These are phyloP conservation scores for Combretum micranthum DNA, from an alignment of 345 rosid species.

Conservation along the genomic window DNA sequence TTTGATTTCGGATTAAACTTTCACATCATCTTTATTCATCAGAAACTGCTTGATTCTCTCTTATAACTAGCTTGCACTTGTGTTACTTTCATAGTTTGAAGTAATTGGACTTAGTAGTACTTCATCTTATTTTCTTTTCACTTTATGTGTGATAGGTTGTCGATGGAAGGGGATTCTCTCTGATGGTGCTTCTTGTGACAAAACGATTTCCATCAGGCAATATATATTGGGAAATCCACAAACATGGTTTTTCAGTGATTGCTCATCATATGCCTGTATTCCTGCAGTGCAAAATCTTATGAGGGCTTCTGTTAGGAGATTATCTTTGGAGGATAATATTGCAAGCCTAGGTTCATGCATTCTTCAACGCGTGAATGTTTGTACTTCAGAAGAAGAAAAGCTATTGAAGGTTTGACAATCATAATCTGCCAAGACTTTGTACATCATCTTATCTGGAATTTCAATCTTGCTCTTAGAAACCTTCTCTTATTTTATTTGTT, in stretches of 20 bases:
- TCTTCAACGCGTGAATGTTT: slow-evolving; percentile 13
- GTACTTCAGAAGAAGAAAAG: slow-evolving; percentile 34
- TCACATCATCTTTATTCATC: too few species aligned
- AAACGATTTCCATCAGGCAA: slow-evolving; percentile 48
- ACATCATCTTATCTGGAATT: too few species aligned
- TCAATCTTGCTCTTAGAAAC: background rate
- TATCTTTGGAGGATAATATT: slow-evolving; percentile 35
- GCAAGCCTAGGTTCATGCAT: slow-evolving; percentile 48
- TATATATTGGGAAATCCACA: slow-evolving; percentile 48
- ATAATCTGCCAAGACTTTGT: background rate
- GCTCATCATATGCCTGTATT: slow-evolving; percentile 16
- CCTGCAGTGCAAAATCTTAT: slow-evolving; percentile 35
- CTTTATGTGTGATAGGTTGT: slow-evolving; percentile 42
- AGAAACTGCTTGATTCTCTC: too few species aligned
- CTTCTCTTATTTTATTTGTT: slow-evolving; percentile 1
- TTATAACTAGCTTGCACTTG: too few species aligned
- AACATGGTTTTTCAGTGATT: slow-evolving; percentile 43
- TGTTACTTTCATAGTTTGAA: background rate
- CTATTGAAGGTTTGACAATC: slow-evolving; percentile 35
- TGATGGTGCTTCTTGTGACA: slow-evolving; percentile 32
- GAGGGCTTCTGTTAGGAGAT: slow-evolving; percentile 30
- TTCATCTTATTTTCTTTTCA: slow-evolving; percentile 6
- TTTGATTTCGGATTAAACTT: too few species aligned
- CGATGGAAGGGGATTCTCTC: slow-evolving; percentile 47
- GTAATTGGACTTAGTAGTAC: background rate